Evolutionary conservation across 257 asterid species (phyloP), one percentile per base, ranked within the genome.

Genomic region (Paulownia fortunei): DNA sequence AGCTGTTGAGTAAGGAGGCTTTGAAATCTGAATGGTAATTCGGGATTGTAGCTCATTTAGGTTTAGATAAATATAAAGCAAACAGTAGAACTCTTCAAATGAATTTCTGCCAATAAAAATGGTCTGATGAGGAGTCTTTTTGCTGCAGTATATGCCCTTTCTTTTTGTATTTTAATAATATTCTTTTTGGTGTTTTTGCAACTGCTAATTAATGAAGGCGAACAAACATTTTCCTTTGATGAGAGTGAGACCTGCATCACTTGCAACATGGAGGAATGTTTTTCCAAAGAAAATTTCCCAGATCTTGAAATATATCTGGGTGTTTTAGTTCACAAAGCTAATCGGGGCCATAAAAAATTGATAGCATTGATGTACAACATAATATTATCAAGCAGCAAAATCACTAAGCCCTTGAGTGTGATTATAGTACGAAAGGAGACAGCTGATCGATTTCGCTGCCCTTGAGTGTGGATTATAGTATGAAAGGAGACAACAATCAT

Each of bases 21-120:
- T 74, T 36, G 39, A 30, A 36, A 54, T 56, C 36, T 21, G 24
- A 21, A 61, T 32, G 82, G 47, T 54, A 44, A 34, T 76, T 76
- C 26, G 36, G 49, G 67, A 16, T 32, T 39, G 10, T 36, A 74
- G 24, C 60, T 11, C 71, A 54, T 24, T 62, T 36, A 46, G 60
- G 52, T 72, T 61, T 32, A 60, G n/a, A 6, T 11, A 61, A 27
- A 61, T 60, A 4, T 24, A 60, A 24, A n/a, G 8, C 2, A 42
- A 58, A 16, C 19, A 34, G 46, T 30, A 41, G 46, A 64, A 66
- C 27, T 66, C 26, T 66, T 19, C n/a, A n/a, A 37, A 6, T 39
- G 23, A 16, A 8, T 16, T 65, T 37, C 26, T 16, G 16, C 16
- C 54, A 18, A 65, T 37, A 37, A 37, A 23, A 65, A 37, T n/a